These are phyloP conservation scores for Aureoboletus auriporus DNA, from an alignment of 768 basidiomycete species.

Conservation along the genomic window DNA sequence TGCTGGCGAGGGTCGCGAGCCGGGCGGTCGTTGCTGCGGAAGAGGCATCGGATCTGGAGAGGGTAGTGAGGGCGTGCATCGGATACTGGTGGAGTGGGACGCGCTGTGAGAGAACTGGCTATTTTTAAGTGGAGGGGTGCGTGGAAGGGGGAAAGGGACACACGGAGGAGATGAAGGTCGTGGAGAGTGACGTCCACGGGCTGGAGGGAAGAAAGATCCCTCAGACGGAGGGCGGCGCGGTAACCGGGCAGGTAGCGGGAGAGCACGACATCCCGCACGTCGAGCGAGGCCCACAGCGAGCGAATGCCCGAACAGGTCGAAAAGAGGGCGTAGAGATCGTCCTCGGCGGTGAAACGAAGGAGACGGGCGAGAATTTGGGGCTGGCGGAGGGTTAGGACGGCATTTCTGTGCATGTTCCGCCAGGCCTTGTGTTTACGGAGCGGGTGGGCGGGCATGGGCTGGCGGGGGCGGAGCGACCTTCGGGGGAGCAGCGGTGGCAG, in stretches of 20 bases:
- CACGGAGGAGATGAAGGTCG: slow-evolving; percentile 65
- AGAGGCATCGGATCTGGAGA: slow-evolving; percentile 37
- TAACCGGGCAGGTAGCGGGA: slow-evolving; percentile 58
- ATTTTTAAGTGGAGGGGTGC: neutral
- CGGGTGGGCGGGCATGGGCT: neutral
- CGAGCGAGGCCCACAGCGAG: slow-evolving; percentile 27
- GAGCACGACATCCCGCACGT: slow-evolving; percentile 38
- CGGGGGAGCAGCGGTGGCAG: slow-evolving; percentile 17
- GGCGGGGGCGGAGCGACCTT: neutral
- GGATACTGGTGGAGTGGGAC: slow-evolving; percentile 69
- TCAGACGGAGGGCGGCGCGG: slow-evolving; percentile 36
- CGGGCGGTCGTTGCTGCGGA: slow-evolving; percentile 24
- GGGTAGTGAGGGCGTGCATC: slow-evolving; percentile 54
- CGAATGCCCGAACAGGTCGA: slow-evolving; percentile 34
- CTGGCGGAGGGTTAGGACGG: slow-evolving; percentile 28
- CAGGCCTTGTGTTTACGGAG: slow-evolving; percentile 19
- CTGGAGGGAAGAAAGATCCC: slow-evolving; percentile 38
- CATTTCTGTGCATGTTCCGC: slow-evolving; percentile 25
- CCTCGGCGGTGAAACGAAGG: slow-evolving; percentile 32
- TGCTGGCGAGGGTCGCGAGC: slow-evolving; percentile 48
- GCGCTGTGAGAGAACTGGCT: slow-evolving; percentile 59
- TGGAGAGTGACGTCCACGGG: slow-evolving; percentile 50
- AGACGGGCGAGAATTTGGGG: slow-evolving; percentile 33
- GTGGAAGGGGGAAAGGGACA: slow-evolving; percentile 29
- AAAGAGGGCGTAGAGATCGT: slow-evolving; percentile 38